phyloP scores from a whole-genome alignment of 2,329 filamentous ascomycete genomes.

The Leptodontidium sp. region DNA sequence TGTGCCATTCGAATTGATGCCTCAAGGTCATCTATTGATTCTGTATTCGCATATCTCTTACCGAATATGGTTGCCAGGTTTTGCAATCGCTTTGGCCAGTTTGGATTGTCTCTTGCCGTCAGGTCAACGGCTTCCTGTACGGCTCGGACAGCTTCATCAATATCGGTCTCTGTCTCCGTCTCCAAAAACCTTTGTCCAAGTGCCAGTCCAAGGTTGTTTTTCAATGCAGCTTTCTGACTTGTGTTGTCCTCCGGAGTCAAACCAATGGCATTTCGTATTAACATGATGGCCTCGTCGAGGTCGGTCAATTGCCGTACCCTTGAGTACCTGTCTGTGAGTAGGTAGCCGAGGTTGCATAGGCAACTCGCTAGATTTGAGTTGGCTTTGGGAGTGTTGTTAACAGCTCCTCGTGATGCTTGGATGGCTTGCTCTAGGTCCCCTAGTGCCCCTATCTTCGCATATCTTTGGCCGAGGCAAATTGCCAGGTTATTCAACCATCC shows the following conservation, averaged over 20 bases:
- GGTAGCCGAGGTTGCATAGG: not conserved
- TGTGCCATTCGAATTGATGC: not conserved
- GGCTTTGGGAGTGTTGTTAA: not conserved
- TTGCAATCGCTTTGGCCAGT: not conserved
- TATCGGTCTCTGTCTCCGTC: not conserved
- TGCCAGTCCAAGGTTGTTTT: not conserved
- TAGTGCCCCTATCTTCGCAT: not conserved
- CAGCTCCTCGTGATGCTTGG: not conserved
- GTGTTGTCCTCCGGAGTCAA: not conserved
- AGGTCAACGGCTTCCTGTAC: not conserved
- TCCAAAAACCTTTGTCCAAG: not conserved
- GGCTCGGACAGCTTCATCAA: not conserved
- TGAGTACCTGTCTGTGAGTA: not conserved
- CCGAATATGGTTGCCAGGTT: not conserved
- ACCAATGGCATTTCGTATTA: not conserved
- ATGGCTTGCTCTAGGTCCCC: not conserved
- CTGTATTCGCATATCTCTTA: not conserved
- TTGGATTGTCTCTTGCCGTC: not conserved
- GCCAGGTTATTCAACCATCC: not conserved
- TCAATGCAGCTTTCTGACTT: not conserved
- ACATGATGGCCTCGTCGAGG: not conserved
- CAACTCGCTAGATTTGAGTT: not conserved
- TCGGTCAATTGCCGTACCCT: not conserved
- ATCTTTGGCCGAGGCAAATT: not conserved
- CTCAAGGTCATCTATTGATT: not conserved